phyloP scores from a whole-genome alignment of 2,329 filamentous ascomycete genomes.

The Ophiocordyceps unilateralis region DNA sequence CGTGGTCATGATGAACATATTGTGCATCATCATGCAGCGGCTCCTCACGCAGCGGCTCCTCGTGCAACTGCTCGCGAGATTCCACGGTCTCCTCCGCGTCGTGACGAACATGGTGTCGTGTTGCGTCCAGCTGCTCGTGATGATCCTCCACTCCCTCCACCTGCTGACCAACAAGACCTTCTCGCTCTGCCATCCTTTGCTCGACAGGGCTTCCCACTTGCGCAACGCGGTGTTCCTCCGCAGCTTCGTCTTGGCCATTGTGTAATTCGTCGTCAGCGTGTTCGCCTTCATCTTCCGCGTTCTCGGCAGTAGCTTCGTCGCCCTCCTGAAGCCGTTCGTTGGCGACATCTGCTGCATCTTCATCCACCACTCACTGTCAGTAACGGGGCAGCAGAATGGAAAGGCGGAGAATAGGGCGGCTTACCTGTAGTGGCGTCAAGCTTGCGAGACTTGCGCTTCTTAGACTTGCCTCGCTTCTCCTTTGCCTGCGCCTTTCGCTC shows the following conservation, averaged over 20 bases:
- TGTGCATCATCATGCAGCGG: not conserved
- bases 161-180: not conserved
- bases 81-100: not conserved
- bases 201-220: not conserved
- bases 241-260: not conserved
- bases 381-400: constrained; percentile 1
- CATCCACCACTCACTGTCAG: not conserved
- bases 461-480: constrained; percentile 32
- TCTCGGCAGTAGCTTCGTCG: not conserved
- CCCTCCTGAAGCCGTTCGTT: not conserved
- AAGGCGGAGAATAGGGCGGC: constrained; percentile 14
- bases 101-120: not conserved
- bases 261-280: not conserved
- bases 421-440: constrained; percentile 32
- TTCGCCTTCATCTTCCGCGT: not conserved
- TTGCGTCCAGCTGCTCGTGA: not conserved
- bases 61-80: not conserved
- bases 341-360: not conserved
- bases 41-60: not conserved
- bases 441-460: constrained; percentile 29
- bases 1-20: not conserved
- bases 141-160: not conserved
- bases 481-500: constrained; percentile 47
- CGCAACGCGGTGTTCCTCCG: too few relatives aligned
- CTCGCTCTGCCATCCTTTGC: not conserved